Evolutionary conservation across 2,329 filamentous ascomycete genomes (phyloP).

Genomic region (Podosphaera aphanis): DNA sequence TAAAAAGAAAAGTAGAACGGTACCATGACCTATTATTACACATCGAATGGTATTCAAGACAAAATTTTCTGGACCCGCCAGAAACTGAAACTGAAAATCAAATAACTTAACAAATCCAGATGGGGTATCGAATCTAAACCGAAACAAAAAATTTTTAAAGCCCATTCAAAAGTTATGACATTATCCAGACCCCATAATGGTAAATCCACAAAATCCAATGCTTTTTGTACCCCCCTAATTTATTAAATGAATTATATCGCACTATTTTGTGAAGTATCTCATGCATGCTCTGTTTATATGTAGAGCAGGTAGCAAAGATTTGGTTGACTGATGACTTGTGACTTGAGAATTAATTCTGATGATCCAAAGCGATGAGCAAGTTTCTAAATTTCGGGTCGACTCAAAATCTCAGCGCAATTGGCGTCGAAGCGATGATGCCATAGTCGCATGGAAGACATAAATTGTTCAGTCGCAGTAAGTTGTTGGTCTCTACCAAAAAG

Average conservation of each 20-base stretch:
- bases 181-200: neutral
- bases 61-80: neutral
- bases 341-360: too few relatives aligned
- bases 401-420: constrained; percentile 79
- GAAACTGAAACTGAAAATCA: neutral
- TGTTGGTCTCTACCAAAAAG: constrained; percentile 85
- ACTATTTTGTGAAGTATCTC: neutral
- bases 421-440: constrained; percentile 91
- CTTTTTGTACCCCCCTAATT: neutral
- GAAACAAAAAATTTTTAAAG: neutral
- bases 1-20: neutral
- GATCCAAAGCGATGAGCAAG: too few relatives aligned
- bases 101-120: neutral
- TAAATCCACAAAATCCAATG: neutral
- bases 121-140: neutral
- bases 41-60: neutral
- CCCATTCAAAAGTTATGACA: neutral
- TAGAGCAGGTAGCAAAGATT: too few relatives aligned
- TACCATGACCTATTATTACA: neutral
- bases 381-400: constrained; percentile 27
- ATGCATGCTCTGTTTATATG: neutral
- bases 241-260: neutral
- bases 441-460: constrained; percentile 42
- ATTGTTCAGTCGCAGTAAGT: constrained; percentile 68
- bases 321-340: too few relatives aligned